Evolutionary conservation across 202 grass and related monocot genomes (phyloP).

Genomic region (Tripidium arundinaceum): DNA sequence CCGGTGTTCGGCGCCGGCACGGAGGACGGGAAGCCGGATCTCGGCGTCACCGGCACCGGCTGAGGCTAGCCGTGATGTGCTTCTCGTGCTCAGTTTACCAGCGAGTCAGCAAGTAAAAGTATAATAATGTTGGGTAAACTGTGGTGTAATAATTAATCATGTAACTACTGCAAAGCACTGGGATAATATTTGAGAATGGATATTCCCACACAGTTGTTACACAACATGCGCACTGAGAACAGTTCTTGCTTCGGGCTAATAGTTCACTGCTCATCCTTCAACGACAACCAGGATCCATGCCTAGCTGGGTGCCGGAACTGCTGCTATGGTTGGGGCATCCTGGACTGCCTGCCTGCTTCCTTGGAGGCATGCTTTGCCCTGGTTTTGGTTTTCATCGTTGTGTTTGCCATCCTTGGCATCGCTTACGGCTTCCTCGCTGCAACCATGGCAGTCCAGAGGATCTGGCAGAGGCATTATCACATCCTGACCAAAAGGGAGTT

Average conservation of each 20-base stretch:
- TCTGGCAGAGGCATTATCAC: slow-evolving; percentile 83
- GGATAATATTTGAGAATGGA: no score
- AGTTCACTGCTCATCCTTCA: slow-evolving; percentile 69
- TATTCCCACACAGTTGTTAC: no score
- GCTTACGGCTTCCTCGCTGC: slow-evolving; percentile 68
- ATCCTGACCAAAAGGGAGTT: slow-evolving; percentile 77
- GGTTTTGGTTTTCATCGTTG: slow-evolving; percentile 60
- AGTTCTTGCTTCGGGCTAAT: slow-evolving; percentile 63
- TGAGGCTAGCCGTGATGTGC: no score
- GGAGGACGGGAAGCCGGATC: no score
- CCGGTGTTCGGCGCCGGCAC: no score
- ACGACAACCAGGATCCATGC: slow-evolving; percentile 61
- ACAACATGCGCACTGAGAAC: no score
- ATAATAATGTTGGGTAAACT: no score
- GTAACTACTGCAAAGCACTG: no score
- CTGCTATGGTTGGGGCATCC: slow-evolving; percentile 79
- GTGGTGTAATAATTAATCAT: no score
- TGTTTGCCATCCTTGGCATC: slow-evolving; percentile 72
- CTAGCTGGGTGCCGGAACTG: slow-evolving; percentile 74
- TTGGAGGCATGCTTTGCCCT: slow-evolving; percentile 77
- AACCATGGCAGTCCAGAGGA: slow-evolving; percentile 70
- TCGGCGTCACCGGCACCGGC: no score
- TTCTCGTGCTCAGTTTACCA: no score
- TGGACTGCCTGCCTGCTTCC: slow-evolving; percentile 78
- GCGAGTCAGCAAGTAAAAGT: no score